Base-by-base conservation (phyloP, 108 stramenopile species). In the Nitzschia sp. region DNA sequence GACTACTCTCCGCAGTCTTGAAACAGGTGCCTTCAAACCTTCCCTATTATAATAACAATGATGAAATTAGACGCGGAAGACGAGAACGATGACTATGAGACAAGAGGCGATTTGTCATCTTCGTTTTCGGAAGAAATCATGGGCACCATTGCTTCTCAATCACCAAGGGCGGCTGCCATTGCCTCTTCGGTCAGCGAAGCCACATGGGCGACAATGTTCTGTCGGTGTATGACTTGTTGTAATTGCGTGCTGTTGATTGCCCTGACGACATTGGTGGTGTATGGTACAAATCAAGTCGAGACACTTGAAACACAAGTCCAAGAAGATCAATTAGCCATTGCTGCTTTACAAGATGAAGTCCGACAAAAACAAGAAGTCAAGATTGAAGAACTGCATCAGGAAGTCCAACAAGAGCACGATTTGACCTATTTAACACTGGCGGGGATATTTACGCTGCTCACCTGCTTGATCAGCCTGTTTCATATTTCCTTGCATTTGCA, bases 401-500 rank as follows among this genome's bases (percentile, higher is more conserved):
- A 54, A 53, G 75, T 83, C 0, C 54, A 73, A 62, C 24, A 71
- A 25, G 71, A 92, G 45, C 79, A 85, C 49, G 73, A 85, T 0
- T 60, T 85, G 27, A 79, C 88, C 36, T 68, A 84, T 13, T 76
- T 77, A 8, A 86, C 92, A 53, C 65, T 91, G 31, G 92, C 90
- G 18, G 91, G 89, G 1, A 92, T 81, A 49, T 94, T 96, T 60
- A 87, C 93, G 0, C 49, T 96, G 8, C 62, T 96, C 8, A 86
- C 88, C 3, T 80, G 86, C 42, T 59, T 96, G 24, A 87, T 96
- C 17, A 78, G 74, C 61, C 75, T 88, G 64, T 94, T 88, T 68
- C 95, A 96, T 66, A 79, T 96, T 65, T 74, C 82, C 13, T 73
- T 77, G 9, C 95, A 96, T 71, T 34, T 94, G 23, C 66, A 86